Evolutionary conservation across 139 green algal genomes (phyloP).

Genomic region (Chlamydomonas urium): DNA sequence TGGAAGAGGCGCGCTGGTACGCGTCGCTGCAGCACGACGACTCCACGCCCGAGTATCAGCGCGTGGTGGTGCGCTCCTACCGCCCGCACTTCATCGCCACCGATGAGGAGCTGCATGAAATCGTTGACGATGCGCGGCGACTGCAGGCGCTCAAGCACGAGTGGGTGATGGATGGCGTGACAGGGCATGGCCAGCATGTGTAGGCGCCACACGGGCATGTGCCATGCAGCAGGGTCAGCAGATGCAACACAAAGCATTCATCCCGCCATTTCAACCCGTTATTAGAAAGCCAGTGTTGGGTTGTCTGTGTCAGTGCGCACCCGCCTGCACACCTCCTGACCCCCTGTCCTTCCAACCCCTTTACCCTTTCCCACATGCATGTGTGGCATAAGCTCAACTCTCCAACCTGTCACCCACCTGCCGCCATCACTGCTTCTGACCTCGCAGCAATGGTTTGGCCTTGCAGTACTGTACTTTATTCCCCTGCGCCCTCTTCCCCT

Average conservation of each 20-base stretch:
- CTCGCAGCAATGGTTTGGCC: too few relatives aligned
- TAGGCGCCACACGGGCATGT: neutral
- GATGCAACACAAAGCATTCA: neutral
- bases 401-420: too few relatives aligned
- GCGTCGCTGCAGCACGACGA: too few relatives aligned
- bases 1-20: slow-evolving; percentile 9
- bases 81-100: neutral
- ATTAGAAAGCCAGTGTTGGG: neutral
- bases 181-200: neutral
- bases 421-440: too few relatives aligned
- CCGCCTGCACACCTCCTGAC: too few relatives aligned
- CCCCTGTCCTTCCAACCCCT: too few relatives aligned
- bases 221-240: neutral
- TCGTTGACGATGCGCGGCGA: neutral
- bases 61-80: neutral
- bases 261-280: neutral
- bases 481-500: too few relatives aligned
- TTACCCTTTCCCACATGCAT: too few relatives aligned
- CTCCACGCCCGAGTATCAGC: neutral
- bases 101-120: neutral
- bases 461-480: too few relatives aligned
- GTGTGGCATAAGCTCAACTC: too few relatives aligned
- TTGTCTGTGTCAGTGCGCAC: too few relatives aligned
- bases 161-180: neutral
- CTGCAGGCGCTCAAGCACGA: neutral